These are phyloP conservation scores for Globisporangium radiosum DNA, from an alignment of 352 stramenopile species.

Conservation along the genomic window DNA sequence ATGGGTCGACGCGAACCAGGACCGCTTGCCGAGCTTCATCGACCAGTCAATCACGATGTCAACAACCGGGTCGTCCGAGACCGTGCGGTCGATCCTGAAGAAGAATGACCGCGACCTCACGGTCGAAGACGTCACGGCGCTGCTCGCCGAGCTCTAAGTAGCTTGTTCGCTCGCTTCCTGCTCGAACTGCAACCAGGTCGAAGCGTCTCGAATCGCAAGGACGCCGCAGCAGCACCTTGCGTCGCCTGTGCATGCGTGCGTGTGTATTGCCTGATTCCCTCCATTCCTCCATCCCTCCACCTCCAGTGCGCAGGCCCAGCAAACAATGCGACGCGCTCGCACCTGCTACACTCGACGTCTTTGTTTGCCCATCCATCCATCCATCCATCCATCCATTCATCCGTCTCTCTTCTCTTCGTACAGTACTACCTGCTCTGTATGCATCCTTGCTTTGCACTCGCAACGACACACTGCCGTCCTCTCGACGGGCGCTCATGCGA, in stretches of 20 bases:
- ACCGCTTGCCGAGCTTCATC: constrained; percentile 55
- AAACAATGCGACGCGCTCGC: too few relatives aligned
- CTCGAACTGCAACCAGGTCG: too few relatives aligned
- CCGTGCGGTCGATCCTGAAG: constrained; percentile 67
- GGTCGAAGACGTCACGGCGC: constrained; percentile 77
- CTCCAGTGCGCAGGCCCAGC: too few relatives aligned
- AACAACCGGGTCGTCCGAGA: constrained; percentile 47
- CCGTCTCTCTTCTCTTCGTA: too few relatives aligned
- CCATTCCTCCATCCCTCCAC: too few relatives aligned
- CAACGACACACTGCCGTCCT: not conserved
- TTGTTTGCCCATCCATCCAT: too few relatives aligned
- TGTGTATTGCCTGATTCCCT: too few relatives aligned
- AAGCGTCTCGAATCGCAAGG: too few relatives aligned
- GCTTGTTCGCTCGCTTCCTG: too few relatives aligned
- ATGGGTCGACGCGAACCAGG: constrained; percentile 79
- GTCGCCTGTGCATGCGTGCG: too few relatives aligned
- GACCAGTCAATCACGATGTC: constrained; percentile 53
- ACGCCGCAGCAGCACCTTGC: too few relatives aligned
- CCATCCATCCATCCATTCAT: not conserved
- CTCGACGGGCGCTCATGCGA: not conserved
- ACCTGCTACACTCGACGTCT: too few relatives aligned
- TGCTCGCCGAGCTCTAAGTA: constrained; percentile 56
- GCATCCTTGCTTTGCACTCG: not conserved
- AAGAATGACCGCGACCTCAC: constrained; percentile 84
- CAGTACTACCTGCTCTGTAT: not conserved